phyloP scores from a whole-genome alignment of 768 basidiomycete genomes.

The Leccinum ochraceum region DNA sequence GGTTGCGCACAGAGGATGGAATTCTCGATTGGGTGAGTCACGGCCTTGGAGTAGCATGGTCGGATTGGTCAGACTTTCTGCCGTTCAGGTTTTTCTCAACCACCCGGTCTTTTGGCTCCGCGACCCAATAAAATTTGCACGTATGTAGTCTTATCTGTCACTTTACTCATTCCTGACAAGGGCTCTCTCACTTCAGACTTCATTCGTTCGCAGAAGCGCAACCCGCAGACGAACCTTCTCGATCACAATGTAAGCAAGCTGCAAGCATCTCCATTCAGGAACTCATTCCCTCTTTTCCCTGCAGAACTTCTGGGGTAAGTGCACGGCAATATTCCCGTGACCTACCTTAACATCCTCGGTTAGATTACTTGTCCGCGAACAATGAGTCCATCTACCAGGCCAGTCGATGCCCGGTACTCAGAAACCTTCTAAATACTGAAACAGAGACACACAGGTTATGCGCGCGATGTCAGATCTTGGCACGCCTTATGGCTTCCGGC shows the following conservation, averaged over 20 bases:
- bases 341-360: conserved; percentile 1
- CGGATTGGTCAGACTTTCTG: not conserved
- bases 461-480: conserved; percentile 56
- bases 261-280: conserved; percentile 1
- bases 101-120: conserved; percentile 52
- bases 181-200: conserved; percentile 29
- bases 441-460: conserved; percentile 35
- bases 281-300: not conserved
- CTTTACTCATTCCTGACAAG: not conserved
- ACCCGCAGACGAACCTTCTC: conserved; percentile 53
- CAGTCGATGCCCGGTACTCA: not conserved
- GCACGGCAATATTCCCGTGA: not conserved
- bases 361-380: conserved; percentile 49
- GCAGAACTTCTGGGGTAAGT: conserved; percentile 25
- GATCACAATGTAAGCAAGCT: conserved; percentile 32
- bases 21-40: conserved; percentile 38
- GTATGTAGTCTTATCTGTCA: conserved; percentile 18
- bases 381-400: conserved; percentile 47
- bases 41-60: conserved; percentile 11
- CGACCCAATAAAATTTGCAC: conserved; percentile 50
- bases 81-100: conserved; percentile 36
- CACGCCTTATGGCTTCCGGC: conserved; percentile 50
- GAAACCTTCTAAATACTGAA: not conserved
- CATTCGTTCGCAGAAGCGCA: conserved; percentile 41
- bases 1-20: conserved; percentile 40